phyloP scores from a whole-genome alignment of 257 asterid species.

The Salvia rosmarinus region DNA sequence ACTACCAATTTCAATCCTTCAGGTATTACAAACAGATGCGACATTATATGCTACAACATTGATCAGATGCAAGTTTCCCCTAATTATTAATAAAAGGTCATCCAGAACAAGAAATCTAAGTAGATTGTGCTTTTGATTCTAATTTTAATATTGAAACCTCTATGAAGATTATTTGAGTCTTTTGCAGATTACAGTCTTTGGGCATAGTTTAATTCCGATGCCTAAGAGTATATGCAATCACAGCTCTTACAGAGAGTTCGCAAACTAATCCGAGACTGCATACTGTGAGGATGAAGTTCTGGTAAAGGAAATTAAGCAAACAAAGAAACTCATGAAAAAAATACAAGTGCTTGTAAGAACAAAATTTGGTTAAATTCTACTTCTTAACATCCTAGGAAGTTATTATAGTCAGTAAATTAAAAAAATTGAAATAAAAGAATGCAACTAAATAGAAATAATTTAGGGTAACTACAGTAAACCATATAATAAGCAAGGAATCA shows the following conservation, averaged over 20 bases:
- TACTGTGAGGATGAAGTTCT: too few species aligned
- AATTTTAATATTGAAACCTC: background rate
- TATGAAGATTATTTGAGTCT: background rate
- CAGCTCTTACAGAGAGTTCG: background rate
- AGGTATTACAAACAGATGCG: too few species aligned
- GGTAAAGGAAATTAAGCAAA: too few species aligned
- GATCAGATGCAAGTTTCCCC: background rate
- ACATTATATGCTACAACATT: too few species aligned
- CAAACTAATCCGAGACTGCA: too few species aligned
- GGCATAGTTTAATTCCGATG: background rate
- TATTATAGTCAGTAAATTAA: background rate
- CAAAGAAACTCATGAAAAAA: too few species aligned
- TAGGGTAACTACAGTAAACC: background rate
- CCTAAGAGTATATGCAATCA: background rate
- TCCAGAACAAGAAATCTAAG: background rate
- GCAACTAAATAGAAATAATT: background rate
- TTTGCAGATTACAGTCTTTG: background rate
- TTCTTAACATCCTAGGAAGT: slow-evolving; percentile 9
- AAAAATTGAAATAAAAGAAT: slow-evolving; percentile 6
- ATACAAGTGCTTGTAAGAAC: background rate
- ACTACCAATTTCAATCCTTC: background rate
- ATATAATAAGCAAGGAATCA: background rate
- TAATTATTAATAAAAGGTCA: background rate
- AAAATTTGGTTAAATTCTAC: background rate
- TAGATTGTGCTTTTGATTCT: background rate